Conservation (phyloP, 1,139 yeast genomes). For the Candida neerlandica region DNA sequence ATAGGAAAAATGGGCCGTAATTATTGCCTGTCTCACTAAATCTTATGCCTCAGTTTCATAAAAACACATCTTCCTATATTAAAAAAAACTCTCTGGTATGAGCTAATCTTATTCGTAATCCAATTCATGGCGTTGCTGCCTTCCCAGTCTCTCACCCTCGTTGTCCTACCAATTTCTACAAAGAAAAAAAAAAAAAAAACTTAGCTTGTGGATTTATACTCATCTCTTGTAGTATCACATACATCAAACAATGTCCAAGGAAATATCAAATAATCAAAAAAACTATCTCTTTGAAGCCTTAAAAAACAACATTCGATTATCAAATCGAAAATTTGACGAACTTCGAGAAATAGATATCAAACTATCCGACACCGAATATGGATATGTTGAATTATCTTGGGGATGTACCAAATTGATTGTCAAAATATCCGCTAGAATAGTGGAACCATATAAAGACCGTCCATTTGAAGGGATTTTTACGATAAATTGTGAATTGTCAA, state of each 20-base stretch:
- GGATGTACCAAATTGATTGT: slow-evolving; percentile 79
- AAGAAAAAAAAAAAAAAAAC: neutral
- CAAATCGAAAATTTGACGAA: slow-evolving; percentile 66
- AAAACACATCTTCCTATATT: too few species aligned
- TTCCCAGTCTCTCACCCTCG: neutral
- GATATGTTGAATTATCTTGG: slow-evolving; percentile 75
- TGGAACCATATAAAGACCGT: slow-evolving; percentile 82
- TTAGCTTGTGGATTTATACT: neutral
- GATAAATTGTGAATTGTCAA: slow-evolving; percentile 74
- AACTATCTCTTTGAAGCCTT: slow-evolving; percentile 64
- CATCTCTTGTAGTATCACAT: neutral
- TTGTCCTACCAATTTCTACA: neutral
- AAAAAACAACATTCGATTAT: slow-evolving; percentile 63
- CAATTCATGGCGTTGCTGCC: neutral
- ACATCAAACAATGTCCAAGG: slow-evolving; percentile 21
- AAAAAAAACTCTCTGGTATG: too few species aligned
- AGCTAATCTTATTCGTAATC: too few species aligned
- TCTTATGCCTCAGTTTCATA: too few species aligned
- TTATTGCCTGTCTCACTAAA: too few species aligned
- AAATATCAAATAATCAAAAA: slow-evolving; percentile 67
- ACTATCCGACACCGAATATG: slow-evolving; percentile 68
- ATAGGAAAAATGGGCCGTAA: too few species aligned
- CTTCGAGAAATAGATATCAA: slow-evolving; percentile 64
- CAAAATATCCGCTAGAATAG: slow-evolving; percentile 77
- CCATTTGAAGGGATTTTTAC: slow-evolving; percentile 91